A percentile compares a stretch with the other conserved stretches of the same genome.
Evolutionary conservation across 345 rosid species (phyloP).

Genomic region (Eucalyptus curtisii): DNA sequence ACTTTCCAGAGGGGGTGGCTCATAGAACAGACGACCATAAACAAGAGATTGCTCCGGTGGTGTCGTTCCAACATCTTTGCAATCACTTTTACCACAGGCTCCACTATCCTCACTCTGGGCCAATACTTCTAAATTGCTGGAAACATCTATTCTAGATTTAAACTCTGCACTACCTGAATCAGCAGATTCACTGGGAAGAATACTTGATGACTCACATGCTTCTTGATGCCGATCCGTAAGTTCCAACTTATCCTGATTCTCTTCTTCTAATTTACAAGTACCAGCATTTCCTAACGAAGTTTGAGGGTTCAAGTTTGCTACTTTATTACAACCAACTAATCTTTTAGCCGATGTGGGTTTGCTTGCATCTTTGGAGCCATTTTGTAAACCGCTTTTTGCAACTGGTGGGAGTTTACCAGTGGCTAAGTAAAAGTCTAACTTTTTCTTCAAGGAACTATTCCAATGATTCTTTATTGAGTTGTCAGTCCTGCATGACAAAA

Average conservation of each 20-base stretch:
- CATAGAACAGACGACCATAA: conserved; percentile 44
- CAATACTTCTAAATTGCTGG: conserved; percentile 19
- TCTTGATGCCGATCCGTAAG: conserved; percentile 24
- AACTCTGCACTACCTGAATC: conserved; percentile 40
- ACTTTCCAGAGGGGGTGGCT: conserved; percentile 33
- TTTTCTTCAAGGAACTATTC: conserved; percentile 97
- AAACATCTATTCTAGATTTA: conserved; percentile 13
- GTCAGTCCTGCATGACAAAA: conserved; percentile 54
- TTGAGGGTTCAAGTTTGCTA: conserved; percentile 37
- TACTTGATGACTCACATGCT: conserved; percentile 29
- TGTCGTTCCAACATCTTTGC: conserved; percentile 9
- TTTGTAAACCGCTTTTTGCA: conserved; percentile 31
- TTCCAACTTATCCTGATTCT: conserved; percentile 29
- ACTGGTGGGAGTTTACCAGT: conserved; percentile 66
- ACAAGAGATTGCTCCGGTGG: conserved; percentile 18
- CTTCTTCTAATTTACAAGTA: conserved; percentile 29
- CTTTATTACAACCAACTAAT: conserved; percentile 17
- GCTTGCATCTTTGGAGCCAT: conserved; percentile 18
- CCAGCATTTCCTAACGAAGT: conserved; percentile 34
- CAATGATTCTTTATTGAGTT: conserved; percentile 96
- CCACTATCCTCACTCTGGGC: conserved; percentile 13
- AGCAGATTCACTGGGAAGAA: conserved; percentile 25
- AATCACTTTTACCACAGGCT: conserved; percentile 2
- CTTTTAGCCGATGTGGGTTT: conserved; percentile 10
- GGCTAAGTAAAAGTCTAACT: conserved; percentile 57